Percentiles rank a stretch among this genome's conserved stretches.
Evolutionary conservation across 768 basidiomycete genomes (phyloP).

Genomic region (Tephrocybe rancida): DNA sequence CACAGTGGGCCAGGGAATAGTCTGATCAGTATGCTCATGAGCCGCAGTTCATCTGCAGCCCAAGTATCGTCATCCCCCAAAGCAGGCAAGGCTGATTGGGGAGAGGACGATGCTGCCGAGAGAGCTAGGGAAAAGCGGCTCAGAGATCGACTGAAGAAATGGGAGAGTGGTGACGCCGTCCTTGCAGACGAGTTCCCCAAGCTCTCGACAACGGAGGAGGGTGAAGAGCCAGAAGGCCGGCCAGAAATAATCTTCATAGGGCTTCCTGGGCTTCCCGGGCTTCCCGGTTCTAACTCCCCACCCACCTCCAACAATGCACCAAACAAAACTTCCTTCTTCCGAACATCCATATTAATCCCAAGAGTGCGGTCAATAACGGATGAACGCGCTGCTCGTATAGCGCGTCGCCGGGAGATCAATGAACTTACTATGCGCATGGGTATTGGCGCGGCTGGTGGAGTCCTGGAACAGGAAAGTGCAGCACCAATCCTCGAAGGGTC

Average conservation of each 20-base stretch:
- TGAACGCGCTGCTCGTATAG: constrained; percentile 61
- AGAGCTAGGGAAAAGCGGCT: constrained; percentile 73
- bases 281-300: constrained; percentile 30
- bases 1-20: constrained; percentile 31
- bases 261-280: constrained; percentile 32
- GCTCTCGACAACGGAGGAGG: constrained; percentile 42
- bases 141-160: constrained; percentile 67
- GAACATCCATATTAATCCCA: constrained; percentile 73
- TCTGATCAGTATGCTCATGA: constrained; percentile 49
- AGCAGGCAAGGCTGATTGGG: constrained; percentile 53
- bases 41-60: constrained; percentile 36
- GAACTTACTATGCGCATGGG: constrained; percentile 85
- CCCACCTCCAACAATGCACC: constrained; percentile 21
- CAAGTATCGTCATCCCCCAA: constrained; percentile 33
- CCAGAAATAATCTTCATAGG: constrained; percentile 57
- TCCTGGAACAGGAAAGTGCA: constrained; percentile 46
- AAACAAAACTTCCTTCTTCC: constrained; percentile 52
- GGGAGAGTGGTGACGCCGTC: constrained; percentile 66
- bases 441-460: constrained; percentile 73
- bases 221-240: constrained; percentile 34
- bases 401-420: constrained; percentile 74
- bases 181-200: constrained; percentile 68
- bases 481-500: constrained; percentile 13
- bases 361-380: constrained; percentile 48
- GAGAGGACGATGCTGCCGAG: constrained; percentile 67